Conservation (phyloP, 2,329 filamentous ascomycete genomes). For the Trichoderma guizhouense region DNA sequence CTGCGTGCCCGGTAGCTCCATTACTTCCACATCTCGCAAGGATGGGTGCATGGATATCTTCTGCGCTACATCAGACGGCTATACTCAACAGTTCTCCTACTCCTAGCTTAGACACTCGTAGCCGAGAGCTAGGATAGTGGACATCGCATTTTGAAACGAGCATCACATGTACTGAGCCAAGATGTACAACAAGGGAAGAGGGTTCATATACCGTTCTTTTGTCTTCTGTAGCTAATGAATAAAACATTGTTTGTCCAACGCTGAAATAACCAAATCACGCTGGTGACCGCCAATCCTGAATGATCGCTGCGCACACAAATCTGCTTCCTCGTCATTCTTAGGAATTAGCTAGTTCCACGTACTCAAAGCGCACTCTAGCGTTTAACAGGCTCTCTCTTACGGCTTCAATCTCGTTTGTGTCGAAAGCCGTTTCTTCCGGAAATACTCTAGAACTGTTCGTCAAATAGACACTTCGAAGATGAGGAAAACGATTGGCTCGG, state of each 20-base stretch:
- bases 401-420: background rate
- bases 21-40: background rate
- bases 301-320: background rate
- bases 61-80: background rate
- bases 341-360: background rate
- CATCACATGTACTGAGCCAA: background rate
- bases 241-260: background rate
- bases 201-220: background rate
- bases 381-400: background rate
- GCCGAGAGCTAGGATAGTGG: no score
- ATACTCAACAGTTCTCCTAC: background rate
- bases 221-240: background rate
- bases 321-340: background rate
- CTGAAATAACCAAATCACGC: background rate
- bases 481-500: background rate
- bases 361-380: background rate
- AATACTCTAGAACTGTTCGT: background rate
- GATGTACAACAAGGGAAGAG: background rate
- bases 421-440: background rate
- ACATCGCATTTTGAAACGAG: background rate
- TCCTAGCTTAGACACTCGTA: background rate
- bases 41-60: background rate
- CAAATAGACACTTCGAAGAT: background rate
- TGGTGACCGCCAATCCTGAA: background rate
- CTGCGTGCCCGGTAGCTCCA: background rate